Base-by-base conservation (phyloP, 1,284 basidiomycete genomes). In the Hemileia vastatrix region DNA sequence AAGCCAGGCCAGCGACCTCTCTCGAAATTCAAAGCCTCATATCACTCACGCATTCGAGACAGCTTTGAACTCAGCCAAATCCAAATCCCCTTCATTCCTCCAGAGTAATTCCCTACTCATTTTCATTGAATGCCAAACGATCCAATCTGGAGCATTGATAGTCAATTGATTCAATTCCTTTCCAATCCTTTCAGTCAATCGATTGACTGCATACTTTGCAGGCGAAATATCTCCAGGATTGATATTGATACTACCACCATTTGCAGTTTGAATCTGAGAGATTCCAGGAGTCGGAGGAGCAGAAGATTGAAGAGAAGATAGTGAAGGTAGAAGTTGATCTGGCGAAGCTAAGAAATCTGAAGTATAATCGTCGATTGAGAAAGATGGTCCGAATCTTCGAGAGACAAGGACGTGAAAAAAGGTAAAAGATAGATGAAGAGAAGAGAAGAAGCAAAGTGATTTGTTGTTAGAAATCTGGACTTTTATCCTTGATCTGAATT, bases 121-220 rank as follows among this genome's bases (percentile, higher is more conserved):
- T 1, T 67, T 64, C 13, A 66, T 63, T 1, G 70, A 68, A 51
- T 72, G 71, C 57, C 65, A 71, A 3, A 64, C 67, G 33, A 60
- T 52, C 71, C 71, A 72, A 36, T 71, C 66, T 2, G 69, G 70
- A 13, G 71, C 71, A 57, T 72, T 71, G 62, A 71, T 71, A 1
- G 70, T 70, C 11, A 72, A 48, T 8, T 59, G 52, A 13, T 66
- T 50, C 15, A 72, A 59, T 9, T 70, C 70, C 4, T 43, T 43
- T 32, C 64, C 61, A 33, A 72, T 64, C n/a, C 67, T 65, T 11
- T 61, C 64, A 0, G 71, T 72, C 6, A 72, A 63, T 21, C 66
- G 53, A 2, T 64, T 58, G 1, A 72, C 71, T n/a, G 71, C 70
- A 1, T 58, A 40, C 23, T 70, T 67, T 18, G 70, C 66, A 27